Conservation (phyloP, 352 stramenopile species). For the Phytophthora niederhauseri region DNA sequence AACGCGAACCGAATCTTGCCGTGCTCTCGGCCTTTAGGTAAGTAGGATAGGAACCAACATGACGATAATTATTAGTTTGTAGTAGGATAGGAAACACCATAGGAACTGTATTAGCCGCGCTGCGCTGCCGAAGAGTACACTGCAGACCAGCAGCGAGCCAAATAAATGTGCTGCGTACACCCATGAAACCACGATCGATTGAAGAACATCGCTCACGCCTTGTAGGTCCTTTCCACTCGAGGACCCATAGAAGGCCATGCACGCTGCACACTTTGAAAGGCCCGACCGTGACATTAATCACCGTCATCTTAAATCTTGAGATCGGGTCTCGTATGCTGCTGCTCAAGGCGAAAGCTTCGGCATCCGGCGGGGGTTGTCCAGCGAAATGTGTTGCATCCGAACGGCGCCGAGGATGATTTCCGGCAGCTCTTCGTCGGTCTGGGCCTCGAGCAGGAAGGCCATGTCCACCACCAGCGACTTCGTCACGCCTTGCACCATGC, state of each 20-base stretch:
- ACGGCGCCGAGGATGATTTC: constrained; percentile 83
- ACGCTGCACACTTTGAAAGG: background rate
- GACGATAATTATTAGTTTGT: constrained; percentile 38
- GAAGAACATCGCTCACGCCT: background rate
- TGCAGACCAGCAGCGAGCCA: constrained; percentile 8
- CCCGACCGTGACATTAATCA: background rate
- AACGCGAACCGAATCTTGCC: constrained; percentile 26
- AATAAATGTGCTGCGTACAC: constrained; percentile 7
- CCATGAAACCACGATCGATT: background rate
- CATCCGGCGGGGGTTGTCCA: constrained; percentile 76
- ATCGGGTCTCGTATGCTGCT: background rate
- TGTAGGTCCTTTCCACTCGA: constrained; percentile 14
- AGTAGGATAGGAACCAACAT: constrained; percentile 25
- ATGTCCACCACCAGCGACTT: constrained; percentile 91
- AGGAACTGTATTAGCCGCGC: constrained; percentile 35
- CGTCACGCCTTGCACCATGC: constrained; percentile 90
- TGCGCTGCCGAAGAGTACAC: constrained; percentile 10
- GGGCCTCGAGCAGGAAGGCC: constrained; percentile 88
- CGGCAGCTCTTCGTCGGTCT: constrained; percentile 88
- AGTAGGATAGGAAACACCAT: constrained; percentile 27
- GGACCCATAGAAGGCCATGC: constrained; percentile 4
- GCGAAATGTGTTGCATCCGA: constrained; percentile 82
- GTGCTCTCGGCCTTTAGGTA: constrained; percentile 34
- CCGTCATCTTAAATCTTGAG: constrained; percentile 8
- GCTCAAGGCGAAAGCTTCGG: constrained; percentile 37